Evolutionary conservation across 2,329 filamentous ascomycete genomes (phyloP), one percentile per base, ranked within the genome.

Genomic region (Cladophialophora bantiana): DNA sequence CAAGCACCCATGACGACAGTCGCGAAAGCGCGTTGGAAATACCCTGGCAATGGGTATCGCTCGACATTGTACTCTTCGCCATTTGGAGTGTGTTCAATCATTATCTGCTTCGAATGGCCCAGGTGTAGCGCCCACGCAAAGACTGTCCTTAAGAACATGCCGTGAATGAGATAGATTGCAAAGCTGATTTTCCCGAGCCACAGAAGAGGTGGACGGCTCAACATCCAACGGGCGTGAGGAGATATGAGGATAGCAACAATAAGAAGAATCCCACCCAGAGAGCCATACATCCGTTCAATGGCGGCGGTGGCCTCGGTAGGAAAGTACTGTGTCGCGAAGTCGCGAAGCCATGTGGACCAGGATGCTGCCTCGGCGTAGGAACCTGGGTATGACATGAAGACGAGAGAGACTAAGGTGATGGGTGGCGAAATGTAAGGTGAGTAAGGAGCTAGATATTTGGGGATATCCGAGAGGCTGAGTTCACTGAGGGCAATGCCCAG

Each of bases 111-210:
- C 64, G 13, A 74, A 72, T 67, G 68, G 12, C 80, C 78, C 1
- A 84, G 81, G 67, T 83, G 89, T 12, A 88, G 77, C 79, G 89
- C 82, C 85, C 86, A 89, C 32, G 85, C 84, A 13, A 89, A 79
- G 7, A 88, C 75, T 31, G 83, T 85, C 64, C 87, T 84, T 71
- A 89, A 83, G 35, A 89, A 79, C 0, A 84, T 83, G 50, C 87
- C 88, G 75, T 90, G 88, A 20, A 89, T 77, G 6, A 90, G 81
- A 72, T 89, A 89, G 13, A 90, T 85, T 1, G 87, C 86, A 72
- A 89, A 89, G 53, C 85, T 87, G 77, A 89, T 84, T 72, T 85
- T 85, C 53, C 88, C 88, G 12, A 89, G 82, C 83, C 86, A 89
- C 53, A 87, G 81, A 52, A 89, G 83, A 62, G 83, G 81, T 36